Conservation (phyloP, 306 rosid genomes). For the Delonix regia region DNA sequence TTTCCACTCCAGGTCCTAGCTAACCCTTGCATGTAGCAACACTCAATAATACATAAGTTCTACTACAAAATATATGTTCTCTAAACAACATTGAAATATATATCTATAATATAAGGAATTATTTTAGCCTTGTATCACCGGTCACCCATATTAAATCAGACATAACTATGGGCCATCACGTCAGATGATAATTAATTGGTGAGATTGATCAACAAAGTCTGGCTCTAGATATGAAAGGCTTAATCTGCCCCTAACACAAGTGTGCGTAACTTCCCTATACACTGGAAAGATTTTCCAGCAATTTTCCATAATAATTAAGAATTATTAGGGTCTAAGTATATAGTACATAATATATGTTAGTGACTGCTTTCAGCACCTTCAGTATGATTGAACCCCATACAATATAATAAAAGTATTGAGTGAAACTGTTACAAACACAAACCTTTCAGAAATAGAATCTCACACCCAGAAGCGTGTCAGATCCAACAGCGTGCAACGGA, state of each 20-base stretch:
- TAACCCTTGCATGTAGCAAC: slow-evolving; percentile 23
- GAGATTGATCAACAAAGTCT: neutral
- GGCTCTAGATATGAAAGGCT: slow-evolving; percentile 18
- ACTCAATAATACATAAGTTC: slow-evolving; percentile 14
- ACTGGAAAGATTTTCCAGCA: neutral
- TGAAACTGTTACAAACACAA: neutral
- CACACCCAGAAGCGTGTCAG: neutral
- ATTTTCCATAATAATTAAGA: neutral
- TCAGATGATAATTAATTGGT: neutral
- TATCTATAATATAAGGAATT: neutral
- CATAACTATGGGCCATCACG: slow-evolving; percentile 23
- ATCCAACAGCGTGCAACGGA: neutral
- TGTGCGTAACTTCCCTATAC: neutral
- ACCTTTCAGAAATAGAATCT: neutral
- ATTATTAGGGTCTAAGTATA: neutral
- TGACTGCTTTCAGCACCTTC: neutral
- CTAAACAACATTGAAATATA: slow-evolving; percentile 10
- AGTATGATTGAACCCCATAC: neutral
- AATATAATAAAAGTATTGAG: neutral
- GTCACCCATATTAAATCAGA: neutral
- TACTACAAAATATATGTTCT: neutral
- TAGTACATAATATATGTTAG: neutral
- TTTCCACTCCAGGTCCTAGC: slow-evolving; percentile 22
- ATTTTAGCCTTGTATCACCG: slow-evolving; percentile 21
- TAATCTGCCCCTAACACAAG: slow-evolving; percentile 9